phyloP scores from a whole-genome alignment of 805 yeast genomes.

The Saccharomycopsis oosterbeekiorum region DNA sequence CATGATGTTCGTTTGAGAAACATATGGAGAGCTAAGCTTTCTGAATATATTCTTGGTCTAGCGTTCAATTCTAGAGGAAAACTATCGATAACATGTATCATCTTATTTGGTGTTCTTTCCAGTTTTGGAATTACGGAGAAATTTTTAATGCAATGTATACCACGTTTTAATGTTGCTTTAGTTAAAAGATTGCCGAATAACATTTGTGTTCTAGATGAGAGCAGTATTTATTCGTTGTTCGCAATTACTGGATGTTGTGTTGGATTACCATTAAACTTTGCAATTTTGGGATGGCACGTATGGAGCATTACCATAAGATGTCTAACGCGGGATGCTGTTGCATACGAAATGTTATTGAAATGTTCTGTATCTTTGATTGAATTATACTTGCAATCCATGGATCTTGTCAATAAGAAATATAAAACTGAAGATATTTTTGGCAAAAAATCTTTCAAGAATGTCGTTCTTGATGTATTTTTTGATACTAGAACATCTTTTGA shows the following conservation, averaged over 20 bases:
- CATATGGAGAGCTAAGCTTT: constrained; percentile 41
- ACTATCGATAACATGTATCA: constrained; percentile 39
- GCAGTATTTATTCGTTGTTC: background rate
- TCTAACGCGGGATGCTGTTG: background rate
- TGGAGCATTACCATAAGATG: background rate
- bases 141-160: background rate
- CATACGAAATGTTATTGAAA: background rate
- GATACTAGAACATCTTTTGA: background rate
- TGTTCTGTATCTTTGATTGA: background rate
- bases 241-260: background rate
- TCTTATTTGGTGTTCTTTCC: constrained; percentile 42
- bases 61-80: constrained; percentile 35
- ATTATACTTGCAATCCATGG: background rate
- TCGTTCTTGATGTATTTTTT: background rate
- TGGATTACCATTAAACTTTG: background rate
- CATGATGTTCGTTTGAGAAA: constrained; percentile 33
- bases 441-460: background rate
- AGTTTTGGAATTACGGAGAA: background rate
- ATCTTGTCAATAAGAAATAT: background rate
- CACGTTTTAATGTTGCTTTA: background rate
- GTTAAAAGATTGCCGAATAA: background rate
- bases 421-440: background rate
- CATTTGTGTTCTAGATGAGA: background rate
- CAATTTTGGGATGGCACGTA: background rate
- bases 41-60: constrained; percentile 36